These are phyloP conservation scores for Dothideomycetidae sp. DNA, from an alignment of 2,329 filamentous ascomycete genomes.

Conservation along the genomic window DNA sequence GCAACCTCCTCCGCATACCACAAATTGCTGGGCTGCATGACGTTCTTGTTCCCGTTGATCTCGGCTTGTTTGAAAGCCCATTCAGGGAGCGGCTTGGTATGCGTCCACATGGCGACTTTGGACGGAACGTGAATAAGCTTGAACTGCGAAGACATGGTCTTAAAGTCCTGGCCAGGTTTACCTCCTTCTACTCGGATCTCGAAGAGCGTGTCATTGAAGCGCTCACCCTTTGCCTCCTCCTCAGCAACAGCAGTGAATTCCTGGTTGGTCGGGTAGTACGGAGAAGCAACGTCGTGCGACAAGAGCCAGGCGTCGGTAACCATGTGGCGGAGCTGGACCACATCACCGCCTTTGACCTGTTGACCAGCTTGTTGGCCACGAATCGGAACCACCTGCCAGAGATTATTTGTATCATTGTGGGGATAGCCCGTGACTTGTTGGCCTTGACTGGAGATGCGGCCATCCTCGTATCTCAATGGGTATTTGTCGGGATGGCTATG, in stretches of 20 bases:
- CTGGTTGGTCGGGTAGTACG: slow-evolving; percentile 93
- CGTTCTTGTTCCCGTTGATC: slow-evolving; percentile 98
- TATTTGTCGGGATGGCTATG: slow-evolving; percentile 86
- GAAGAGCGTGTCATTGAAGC: slow-evolving; percentile 81
- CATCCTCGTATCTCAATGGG: slow-evolving; percentile 90
- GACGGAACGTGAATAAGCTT: slow-evolving; percentile 89
- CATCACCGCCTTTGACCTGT: slow-evolving; percentile 65
- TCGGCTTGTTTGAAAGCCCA: slow-evolving; percentile 97
- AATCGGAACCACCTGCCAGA: slow-evolving; percentile 81
- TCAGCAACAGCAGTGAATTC: slow-evolving; percentile 77
- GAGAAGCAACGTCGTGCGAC: slow-evolving; percentile 93
- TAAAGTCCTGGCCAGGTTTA: slow-evolving; percentile 71
- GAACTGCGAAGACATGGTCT: slow-evolving; percentile 82
- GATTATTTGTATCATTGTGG: slow-evolving; percentile 96
- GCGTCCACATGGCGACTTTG: slow-evolving; percentile 98
- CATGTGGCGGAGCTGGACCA: slow-evolving; percentile 74
- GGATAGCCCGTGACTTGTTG: slow-evolving; percentile 98
- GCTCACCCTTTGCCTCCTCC: slow-evolving; percentile 57
- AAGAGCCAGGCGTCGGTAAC: slow-evolving; percentile 75
- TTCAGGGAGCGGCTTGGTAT: slow-evolving; percentile 84
- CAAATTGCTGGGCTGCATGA: slow-evolving; percentile 75
- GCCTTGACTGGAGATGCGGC: slow-evolving; percentile 86
- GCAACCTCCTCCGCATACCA: slow-evolving; percentile 89
- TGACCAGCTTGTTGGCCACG: slow-evolving; percentile 41
- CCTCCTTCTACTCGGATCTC: slow-evolving; percentile 81